Evolutionary conservation across 106 monocot species (phyloP), one percentile per base, ranked within the genome.

Genomic region (Triglochin maritima): DNA sequence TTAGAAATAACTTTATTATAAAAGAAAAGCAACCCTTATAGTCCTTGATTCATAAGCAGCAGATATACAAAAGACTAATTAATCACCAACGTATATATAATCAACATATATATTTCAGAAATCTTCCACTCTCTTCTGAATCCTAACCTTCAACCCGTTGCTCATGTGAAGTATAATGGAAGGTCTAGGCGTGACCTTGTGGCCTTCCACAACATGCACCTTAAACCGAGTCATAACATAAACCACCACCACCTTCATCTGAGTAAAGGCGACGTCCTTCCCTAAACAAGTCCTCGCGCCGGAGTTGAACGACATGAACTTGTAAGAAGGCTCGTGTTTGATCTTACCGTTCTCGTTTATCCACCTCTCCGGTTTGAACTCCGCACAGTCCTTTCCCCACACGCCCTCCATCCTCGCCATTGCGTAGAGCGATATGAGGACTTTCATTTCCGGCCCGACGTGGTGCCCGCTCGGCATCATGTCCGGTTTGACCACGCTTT

Each of bases 291-390:
- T 80, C 72, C 88, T 79, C n/a, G 88, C 81, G 9, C 85, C 85
- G 14, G 78, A 71, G 64, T 81, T 81, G 61, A 85, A 85, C 17
- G 68, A 45, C 47, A 81, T 13, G 72, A 81, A 85, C 71, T 76
- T 81, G 71, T 80, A 82, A 3, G 82, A 64, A 6, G 85, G 85
- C 57, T 68, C 85, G 55, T 85, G 80, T 64, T 53, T 48, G 11
- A 78, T 3, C 71, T 50, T 77, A 52, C 89, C 82, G 5, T 56
- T 14, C 49, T 62, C 72, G 29, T 29, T 29, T 9, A 87, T 67
- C 89, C 89, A 89, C 64, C 89, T 53, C 73, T 85, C 89, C 17
- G 89, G 89, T 65, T 46, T 78, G 62, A 85, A 89, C 70, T 83
- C 89, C 41, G 15, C 4, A 78, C 83, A 85, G 49, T 83, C 89